phyloP scores from a whole-genome alignment of 495 filamentous ascomycete genomes.

The Aspergillus heteromorphus region DNA sequence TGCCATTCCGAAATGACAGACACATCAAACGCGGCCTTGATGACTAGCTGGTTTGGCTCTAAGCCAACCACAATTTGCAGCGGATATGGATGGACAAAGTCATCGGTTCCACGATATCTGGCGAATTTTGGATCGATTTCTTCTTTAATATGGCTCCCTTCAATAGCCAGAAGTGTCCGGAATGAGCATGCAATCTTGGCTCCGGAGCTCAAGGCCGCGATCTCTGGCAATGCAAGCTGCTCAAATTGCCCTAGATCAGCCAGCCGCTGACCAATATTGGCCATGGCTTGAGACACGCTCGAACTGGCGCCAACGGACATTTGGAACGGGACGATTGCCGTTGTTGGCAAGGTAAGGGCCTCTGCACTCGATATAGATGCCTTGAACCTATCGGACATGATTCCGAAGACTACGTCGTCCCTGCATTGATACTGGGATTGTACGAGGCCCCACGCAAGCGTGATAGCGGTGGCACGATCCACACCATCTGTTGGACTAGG shows the following conservation, averaged over 20 bases:
- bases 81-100: conserved; percentile 9
- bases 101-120: neutral
- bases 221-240: conserved; percentile 46
- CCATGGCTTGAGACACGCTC: conserved; percentile 20
- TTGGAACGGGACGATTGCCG: conserved; percentile 23
- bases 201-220: conserved; percentile 44
- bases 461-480: neutral
- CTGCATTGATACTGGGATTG: conserved; percentile 18
- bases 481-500: neutral
- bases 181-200: conserved; percentile 49
- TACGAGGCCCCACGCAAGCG: conserved; percentile 32
- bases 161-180: conserved; percentile 24
- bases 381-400: conserved; percentile 22
- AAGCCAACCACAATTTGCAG: conserved; percentile 4
- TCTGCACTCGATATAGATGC: conserved; percentile 24
- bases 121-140: neutral
- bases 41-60: neutral
- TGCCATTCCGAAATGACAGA: conserved; percentile 4
- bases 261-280: conserved; percentile 28
- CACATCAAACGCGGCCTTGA: conserved; percentile 9
- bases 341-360: conserved; percentile 26
- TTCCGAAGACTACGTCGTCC: conserved; percentile 29
- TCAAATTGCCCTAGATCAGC: conserved; percentile 33
- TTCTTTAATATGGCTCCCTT: neutral
- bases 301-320: neutral